These are phyloP conservation scores for Hericium rajendrae DNA, from an alignment of 768 basidiomycete genomes.

Conservation along the genomic window DNA sequence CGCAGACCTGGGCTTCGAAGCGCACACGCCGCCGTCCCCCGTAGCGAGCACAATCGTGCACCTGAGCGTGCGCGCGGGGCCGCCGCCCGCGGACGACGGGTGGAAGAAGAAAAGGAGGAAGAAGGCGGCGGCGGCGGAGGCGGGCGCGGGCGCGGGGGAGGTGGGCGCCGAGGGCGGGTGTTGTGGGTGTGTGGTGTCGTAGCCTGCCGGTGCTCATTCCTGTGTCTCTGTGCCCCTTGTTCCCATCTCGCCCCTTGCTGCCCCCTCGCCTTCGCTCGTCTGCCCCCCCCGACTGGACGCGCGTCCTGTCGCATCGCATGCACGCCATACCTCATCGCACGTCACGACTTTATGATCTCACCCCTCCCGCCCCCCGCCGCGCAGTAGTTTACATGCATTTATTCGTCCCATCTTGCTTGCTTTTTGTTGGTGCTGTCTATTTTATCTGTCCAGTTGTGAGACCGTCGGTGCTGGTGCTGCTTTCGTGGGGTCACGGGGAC, in stretches of 20 bases:
- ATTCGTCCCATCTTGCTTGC: background rate
- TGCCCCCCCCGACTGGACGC: too few species aligned
- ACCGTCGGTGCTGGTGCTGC: too few species aligned
- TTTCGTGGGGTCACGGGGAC: too few species aligned
- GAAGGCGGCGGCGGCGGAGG: conserved; percentile 8
- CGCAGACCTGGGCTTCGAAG: background rate
- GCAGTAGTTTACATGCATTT: background rate
- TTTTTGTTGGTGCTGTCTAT: too few species aligned
- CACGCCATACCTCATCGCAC: background rate
- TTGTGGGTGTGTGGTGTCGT: conserved; percentile 8
- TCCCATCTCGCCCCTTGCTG: background rate
- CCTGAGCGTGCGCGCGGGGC: conserved; percentile 57
- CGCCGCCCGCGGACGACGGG: conserved; percentile 39
- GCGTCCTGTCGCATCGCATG: too few species aligned
- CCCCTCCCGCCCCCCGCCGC: background rate
- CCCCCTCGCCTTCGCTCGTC: background rate
- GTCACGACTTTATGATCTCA: background rate
- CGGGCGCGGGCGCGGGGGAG: background rate
- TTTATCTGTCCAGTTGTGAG: too few species aligned
- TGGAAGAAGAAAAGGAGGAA: conserved; percentile 47
- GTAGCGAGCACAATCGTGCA: conserved; percentile 57
- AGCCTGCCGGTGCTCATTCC: background rate
- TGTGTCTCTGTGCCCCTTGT: background rate
- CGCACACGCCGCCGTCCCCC: conserved; percentile 8
- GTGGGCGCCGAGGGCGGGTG: conserved; percentile 24